Percentiles rank a stretch among this genome's conserved stretches.
Evolutionary conservation across 352 stramenopile genomes (phyloP).

Genomic region (Globisporangium cylindrosporum): DNA sequence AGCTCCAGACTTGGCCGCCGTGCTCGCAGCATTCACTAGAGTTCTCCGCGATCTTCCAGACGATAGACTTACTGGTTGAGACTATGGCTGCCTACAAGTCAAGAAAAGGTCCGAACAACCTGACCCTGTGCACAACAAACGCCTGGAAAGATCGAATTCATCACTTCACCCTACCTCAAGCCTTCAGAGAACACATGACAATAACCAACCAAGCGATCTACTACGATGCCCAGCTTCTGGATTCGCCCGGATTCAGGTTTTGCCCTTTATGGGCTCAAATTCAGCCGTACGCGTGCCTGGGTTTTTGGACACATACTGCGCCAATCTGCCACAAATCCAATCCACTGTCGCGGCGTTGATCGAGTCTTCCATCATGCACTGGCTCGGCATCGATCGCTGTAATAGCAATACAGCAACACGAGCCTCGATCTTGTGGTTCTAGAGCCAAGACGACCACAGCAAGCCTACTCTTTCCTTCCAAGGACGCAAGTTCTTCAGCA

Average conservation of each 20-base stretch:
- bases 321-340: slow-evolving; percentile 1
- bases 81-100: slow-evolving; percentile 6
- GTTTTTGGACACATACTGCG: slow-evolving; percentile 11
- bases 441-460: slow-evolving; percentile 8
- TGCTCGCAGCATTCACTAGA: background rate
- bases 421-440: slow-evolving; percentile 1
- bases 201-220: background rate
- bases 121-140: background rate
- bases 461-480: slow-evolving; percentile 3
- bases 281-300: slow-evolving; percentile 5
- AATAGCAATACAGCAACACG: background rate
- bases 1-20: slow-evolving; percentile 13
- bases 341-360: background rate
- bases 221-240: background rate
- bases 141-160: background rate
- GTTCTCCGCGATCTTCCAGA: slow-evolving; percentile 5
- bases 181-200: background rate
- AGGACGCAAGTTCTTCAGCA: background rate
- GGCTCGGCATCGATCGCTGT: background rate
- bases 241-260: background rate
- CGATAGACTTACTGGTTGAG: slow-evolving; percentile 22
- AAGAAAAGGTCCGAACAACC: background rate
- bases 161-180: background rate
- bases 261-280: background rate
- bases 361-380: slow-evolving; percentile 5